Evolutionary conservation across 2,329 filamentous ascomycete genomes (phyloP), one percentile per base, ranked within the genome.

Genomic region (Aspergillus fructus): DNA sequence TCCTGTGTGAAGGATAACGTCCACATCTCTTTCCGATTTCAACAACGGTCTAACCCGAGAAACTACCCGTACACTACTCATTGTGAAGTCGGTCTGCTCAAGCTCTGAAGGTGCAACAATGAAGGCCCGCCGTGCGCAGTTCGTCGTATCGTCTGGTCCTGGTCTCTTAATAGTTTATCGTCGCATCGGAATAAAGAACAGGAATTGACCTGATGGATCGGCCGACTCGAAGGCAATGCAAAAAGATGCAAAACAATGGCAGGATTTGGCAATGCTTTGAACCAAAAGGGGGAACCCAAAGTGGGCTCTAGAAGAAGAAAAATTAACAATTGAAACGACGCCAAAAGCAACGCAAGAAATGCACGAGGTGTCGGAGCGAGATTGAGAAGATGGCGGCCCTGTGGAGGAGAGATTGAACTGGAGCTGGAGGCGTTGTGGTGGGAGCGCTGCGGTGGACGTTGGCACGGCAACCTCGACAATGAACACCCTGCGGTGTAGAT

Each of bases 1-100:
- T 60, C 82, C 85, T 48, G 87, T 87, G 8, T 86, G 83, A 64
- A 97, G 88, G 66, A 97, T 96, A 59, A 90, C 84, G 78, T 97
- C 93, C 75, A 89, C 89, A 70, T 94, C 90, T 58, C 89, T 81
- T 79, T 97, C 94, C 62, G 89, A 87, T 66, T 90, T 88, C 62
- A 97, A 85, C 62, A 97, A 84, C 52, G 93, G 93, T 66, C 93
- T 88, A 68, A 99, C 90, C 65, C 94, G 86, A 59, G 93, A 93
- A 63, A 97, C 90, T 58, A 97, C 93, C 70, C 91, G 84, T 64
- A 97, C 90, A 59, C 74, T 76, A 59, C 74, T 76, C 74, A 77
- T 77, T 59, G 57, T 73, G 50, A 45, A 17, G 13, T 23, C 19
- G 34, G 7, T 37, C 21, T 37, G 27, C 19, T 40, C 24, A 49